Evolutionary conservation across 176 grass and related monocot species (phyloP).

Genomic region (Oryza longistaminata): DNA sequence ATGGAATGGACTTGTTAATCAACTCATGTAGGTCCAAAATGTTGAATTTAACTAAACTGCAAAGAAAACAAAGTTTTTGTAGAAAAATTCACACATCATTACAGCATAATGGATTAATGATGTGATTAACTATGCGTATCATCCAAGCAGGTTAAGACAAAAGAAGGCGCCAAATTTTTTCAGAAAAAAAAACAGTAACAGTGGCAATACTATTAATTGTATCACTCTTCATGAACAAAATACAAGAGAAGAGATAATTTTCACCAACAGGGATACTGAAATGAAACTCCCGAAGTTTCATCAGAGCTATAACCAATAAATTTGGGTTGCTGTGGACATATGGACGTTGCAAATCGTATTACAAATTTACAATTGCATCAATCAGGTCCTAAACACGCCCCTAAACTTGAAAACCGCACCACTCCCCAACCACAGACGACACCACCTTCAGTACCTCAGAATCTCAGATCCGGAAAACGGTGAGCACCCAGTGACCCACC

Average conservation of each 20-base stretch:
- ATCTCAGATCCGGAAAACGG: no score
- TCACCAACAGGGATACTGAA: background rate
- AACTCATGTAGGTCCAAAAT: slow-evolving; percentile 37
- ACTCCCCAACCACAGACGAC: no score
- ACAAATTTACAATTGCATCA: no score
- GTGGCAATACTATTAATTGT: background rate
- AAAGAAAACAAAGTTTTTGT: background rate
- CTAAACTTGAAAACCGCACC: no score
- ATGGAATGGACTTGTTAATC: slow-evolving; percentile 29
- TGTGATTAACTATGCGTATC: background rate
- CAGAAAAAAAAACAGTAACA: background rate
- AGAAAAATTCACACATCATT: background rate
- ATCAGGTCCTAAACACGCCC: no score
- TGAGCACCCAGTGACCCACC: no score
- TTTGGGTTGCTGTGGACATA: background rate
- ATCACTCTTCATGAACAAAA: slow-evolving; percentile 10
- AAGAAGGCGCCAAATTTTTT: background rate
- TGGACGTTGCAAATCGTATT: no score
- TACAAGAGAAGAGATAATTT: background rate
- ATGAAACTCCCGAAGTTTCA: slow-evolving; percentile 1
- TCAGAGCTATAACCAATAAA: background rate
- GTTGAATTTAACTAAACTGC: slow-evolving; percentile 29
- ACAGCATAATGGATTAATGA: background rate
- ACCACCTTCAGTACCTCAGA: no score
- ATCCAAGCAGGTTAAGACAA: background rate